phyloP scores from a whole-genome alignment of 805 yeast genomes.

The Pichia rugopelliculosa region DNA sequence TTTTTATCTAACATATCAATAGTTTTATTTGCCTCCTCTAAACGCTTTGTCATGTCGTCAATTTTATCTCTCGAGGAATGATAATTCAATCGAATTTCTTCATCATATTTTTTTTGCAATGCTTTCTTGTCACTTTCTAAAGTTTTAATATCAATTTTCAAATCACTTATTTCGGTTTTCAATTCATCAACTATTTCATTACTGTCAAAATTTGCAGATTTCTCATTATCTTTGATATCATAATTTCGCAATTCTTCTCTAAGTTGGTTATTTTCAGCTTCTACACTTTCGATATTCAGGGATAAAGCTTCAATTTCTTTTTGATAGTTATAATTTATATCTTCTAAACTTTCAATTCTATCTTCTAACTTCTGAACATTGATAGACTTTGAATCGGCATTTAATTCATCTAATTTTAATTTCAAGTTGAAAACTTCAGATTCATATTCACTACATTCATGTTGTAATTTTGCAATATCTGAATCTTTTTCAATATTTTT shows the following conservation, averaged over 20 bases:
- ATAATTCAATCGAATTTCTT: not conserved
- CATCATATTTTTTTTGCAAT: conserved; percentile 3
- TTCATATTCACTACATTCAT: conserved; percentile 3
- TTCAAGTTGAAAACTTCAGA: conserved; percentile 1
- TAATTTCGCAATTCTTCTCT: conserved; percentile 7
- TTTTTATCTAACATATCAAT: conserved; percentile 13
- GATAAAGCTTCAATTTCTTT: conserved; percentile 8
- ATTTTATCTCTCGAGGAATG: not conserved
- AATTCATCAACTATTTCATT: conserved; percentile 22
- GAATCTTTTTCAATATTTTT: not conserved
- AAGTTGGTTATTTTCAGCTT: conserved; percentile 11
- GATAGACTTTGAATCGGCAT: not conserved
- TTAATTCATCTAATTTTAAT: not conserved
- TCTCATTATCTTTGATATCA: not conserved
- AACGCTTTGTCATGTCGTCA: conserved; percentile 8
- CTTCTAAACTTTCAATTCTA: conserved; percentile 3
- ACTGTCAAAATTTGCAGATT: conserved; percentile 9
- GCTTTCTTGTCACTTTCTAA: not conserved
- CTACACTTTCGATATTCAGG: conserved; percentile 9
- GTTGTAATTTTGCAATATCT: conserved; percentile 1
- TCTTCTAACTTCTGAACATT: not conserved
- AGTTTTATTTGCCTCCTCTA: conserved; percentile 11
- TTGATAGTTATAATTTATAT: conserved; percentile 3
- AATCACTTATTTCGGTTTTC: conserved; percentile 1
- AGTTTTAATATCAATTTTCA: conserved; percentile 6